Evolutionary conservation across 2,329 filamentous ascomycete genomes (phyloP).

Genomic region (Colletotrichum gigasporum): DNA sequence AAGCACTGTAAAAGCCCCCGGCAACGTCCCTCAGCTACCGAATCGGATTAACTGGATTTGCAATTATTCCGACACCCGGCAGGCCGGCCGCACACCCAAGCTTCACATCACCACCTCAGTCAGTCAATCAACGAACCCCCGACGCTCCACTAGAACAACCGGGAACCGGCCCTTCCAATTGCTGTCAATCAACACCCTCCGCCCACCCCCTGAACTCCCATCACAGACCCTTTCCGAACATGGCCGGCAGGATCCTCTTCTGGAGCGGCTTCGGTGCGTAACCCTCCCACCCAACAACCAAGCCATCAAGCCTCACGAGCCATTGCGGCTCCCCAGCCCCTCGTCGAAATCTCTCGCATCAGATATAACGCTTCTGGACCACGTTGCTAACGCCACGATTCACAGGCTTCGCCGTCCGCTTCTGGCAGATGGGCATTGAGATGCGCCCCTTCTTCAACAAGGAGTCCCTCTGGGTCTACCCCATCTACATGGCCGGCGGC

Average conservation of each 20-base stretch:
- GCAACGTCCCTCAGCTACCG: not conserved
- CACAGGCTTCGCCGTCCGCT: constrained; percentile 86
- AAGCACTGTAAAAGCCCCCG: not conserved
- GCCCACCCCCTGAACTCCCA: not conserved
- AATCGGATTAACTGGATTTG: constrained; percentile 32
- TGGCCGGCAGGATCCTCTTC: constrained; percentile 77
- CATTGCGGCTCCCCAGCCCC: not conserved
- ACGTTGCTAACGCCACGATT: constrained; percentile 33
- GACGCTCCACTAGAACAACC: constrained; percentile 15
- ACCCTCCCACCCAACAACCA: not conserved
- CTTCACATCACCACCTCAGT: constrained; percentile 24
- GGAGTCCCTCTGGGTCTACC: constrained; percentile 89
- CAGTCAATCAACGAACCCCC: constrained; percentile 5
- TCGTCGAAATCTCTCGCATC: constrained; percentile 25
- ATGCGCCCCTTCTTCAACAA: constrained; percentile 94
- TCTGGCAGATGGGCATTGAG: constrained; percentile 98
- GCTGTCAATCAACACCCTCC: constrained; percentile 12
- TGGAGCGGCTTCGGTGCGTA: constrained; percentile 90
- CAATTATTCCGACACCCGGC: constrained; percentile 28
- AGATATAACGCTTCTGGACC: not conserved
- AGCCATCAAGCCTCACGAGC: not conserved
- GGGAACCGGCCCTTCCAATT: constrained; percentile 19
- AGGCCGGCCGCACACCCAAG: constrained; percentile 4
- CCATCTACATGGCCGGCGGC: constrained; percentile 84
- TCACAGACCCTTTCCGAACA: constrained; percentile 43